Evolutionary conservation across 1,139 yeast genomes (phyloP).

Genomic region (Entelexis paramagnoliae): DNA sequence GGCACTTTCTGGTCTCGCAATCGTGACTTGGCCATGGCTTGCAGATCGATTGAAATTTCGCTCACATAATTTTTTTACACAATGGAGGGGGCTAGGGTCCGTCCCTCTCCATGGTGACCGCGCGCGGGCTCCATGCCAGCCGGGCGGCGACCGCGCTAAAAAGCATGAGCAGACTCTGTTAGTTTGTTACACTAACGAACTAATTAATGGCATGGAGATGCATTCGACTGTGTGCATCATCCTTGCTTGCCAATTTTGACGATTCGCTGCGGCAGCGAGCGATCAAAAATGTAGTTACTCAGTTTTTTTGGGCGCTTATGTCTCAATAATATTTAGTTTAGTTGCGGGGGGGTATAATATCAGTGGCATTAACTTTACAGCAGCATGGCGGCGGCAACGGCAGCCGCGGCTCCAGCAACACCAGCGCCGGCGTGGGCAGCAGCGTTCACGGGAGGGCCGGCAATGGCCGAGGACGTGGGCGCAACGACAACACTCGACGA

Average conservation of each 20-base stretch:
- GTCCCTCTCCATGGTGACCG: too few species aligned
- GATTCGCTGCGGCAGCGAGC: too few species aligned
- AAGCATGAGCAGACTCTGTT: too few species aligned
- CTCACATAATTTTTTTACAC: conserved; percentile 6
- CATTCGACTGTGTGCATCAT: too few species aligned
- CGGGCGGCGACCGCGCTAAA: too few species aligned
- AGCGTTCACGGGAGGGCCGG: conserved; percentile 19
- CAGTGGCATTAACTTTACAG: conserved; percentile 5
- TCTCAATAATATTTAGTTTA: too few species aligned
- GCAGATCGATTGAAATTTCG: conserved; percentile 4
- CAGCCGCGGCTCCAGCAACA: conserved; percentile 23
- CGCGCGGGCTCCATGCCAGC: too few species aligned
- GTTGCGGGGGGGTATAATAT: neutral
- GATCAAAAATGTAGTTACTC: too few species aligned
- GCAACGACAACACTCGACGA: conserved; percentile 11
- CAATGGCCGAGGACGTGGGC: conserved; percentile 15
- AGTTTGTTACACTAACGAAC: too few species aligned
- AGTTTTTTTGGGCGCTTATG: too few species aligned
- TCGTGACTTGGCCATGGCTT: conserved; percentile 9
- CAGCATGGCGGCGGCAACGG: conserved; percentile 22
- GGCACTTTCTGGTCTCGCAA: conserved; percentile 2
- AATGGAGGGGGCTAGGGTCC: neutral
- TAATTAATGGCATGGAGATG: too few species aligned
- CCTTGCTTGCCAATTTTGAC: too few species aligned
- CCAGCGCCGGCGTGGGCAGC: conserved; percentile 19